Evolutionary conservation across 2,329 filamentous ascomycete species (phyloP).

Genomic region (Beauveria varroae): DNA sequence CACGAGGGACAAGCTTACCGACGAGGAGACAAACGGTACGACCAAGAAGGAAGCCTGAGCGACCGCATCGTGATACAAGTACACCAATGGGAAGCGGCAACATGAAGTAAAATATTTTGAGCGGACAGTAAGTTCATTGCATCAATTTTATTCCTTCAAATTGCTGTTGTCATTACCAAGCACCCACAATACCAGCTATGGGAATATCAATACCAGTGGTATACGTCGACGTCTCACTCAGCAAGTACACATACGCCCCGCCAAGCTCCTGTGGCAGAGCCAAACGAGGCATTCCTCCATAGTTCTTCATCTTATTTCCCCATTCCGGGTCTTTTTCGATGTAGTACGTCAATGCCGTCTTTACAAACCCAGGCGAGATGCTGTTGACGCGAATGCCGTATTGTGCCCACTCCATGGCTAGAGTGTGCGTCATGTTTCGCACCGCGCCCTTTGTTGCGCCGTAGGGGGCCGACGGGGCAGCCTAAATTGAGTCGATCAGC

Average conservation of each 20-base stretch:
- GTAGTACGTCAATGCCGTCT: conserved; percentile 31
- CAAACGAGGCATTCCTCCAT: conserved; percentile 48
- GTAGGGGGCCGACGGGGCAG: conserved; percentile 43
- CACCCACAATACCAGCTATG: conserved; percentile 28
- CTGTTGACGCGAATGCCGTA: conserved; percentile 39
- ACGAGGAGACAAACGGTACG: neutral
- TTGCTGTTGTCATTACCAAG: neutral
- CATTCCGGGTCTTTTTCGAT: conserved; percentile 46
- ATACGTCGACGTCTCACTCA: conserved; percentile 45
- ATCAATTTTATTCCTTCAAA: no score
- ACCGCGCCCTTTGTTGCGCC: conserved; percentile 37
- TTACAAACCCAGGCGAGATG: conserved; percentile 33
- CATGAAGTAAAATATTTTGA: neutral
- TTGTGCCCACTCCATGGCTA: conserved; percentile 41
- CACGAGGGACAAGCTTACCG: neutral
- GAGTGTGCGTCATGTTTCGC: conserved; percentile 31
- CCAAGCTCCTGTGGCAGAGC: conserved; percentile 46
- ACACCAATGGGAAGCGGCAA: neutral
- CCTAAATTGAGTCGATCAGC: conserved; percentile 14
- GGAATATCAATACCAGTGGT: conserved; percentile 44
- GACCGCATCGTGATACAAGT: neutral
- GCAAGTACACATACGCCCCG: conserved; percentile 48
- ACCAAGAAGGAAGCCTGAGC: neutral
- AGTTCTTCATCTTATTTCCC: conserved; percentile 50
- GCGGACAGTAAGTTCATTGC: no score